A percentile compares a stretch with the other conserved stretches of the same genome.
Evolutionary conservation across 2,329 filamentous ascomycete species (phyloP).

Genomic region (Xylariaceae sp.): DNA sequence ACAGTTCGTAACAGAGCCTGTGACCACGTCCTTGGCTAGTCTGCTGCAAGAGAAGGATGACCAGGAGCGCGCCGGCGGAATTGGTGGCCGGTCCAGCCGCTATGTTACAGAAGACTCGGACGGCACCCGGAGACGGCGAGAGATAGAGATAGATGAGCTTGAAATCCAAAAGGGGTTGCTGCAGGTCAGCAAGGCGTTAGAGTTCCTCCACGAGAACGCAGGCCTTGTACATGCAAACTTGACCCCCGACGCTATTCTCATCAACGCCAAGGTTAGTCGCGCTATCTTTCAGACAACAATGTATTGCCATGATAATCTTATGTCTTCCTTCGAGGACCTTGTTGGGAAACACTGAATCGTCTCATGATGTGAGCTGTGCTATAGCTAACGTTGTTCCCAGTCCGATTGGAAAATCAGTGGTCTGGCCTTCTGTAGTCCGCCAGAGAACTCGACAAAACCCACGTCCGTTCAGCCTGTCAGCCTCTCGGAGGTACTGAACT

Average conservation of each 20-base stretch:
- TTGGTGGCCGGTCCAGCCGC: conserved; percentile 67
- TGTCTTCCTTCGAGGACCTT: neutral
- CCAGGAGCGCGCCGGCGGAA: conserved; percentile 66
- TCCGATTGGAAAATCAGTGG: conserved; percentile 98
- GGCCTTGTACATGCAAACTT: conserved; percentile 91
- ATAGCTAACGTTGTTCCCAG: conserved; percentile 39
- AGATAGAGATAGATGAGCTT: conserved; percentile 91
- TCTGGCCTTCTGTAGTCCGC: conserved; percentile 81
- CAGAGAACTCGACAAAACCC: conserved; percentile 68
- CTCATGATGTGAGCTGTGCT: no score
- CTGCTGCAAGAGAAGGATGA: conserved; percentile 85
- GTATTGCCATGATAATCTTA: neutral
- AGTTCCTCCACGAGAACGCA: conserved; percentile 93
- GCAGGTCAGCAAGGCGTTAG: conserved; percentile 88
- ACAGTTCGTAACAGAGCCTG: conserved; percentile 91
- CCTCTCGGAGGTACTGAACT: conserved; percentile 77
- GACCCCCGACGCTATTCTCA: conserved; percentile 86
- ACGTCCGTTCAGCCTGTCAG: conserved; percentile 76
- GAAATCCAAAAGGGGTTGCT: conserved; percentile 96
- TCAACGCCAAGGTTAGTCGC: conserved; percentile 77
- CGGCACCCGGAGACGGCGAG: conserved; percentile 66
- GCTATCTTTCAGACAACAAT: no score
- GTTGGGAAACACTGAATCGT: no score
- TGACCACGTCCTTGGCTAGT: conserved; percentile 82
- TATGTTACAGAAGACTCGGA: conserved; percentile 78